Percentiles rank a stretch among this genome's conserved stretches.
Evolutionary conservation across 495 filamentous ascomycete species (phyloP).

Genomic region (Lasiosphaeris hirsuta): DNA sequence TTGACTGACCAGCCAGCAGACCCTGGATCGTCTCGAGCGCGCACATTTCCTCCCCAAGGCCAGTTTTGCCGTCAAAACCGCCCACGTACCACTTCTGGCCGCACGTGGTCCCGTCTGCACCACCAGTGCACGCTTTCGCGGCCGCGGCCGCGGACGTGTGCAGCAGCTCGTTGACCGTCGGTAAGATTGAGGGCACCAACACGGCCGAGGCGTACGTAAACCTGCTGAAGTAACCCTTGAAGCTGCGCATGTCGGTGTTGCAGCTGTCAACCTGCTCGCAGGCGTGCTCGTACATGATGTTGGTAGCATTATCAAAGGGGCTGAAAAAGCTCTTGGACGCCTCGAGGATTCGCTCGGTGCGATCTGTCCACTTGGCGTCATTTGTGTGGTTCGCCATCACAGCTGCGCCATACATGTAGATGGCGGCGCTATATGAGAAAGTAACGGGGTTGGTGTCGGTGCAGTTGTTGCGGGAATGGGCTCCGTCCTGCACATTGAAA

Average conservation of each 20-base stretch:
- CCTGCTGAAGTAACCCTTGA: constrained; percentile 76
- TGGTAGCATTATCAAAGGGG: constrained; percentile 42
- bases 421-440: constrained; percentile 65
- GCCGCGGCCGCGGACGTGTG: constrained; percentile 60
- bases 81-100: constrained; percentile 65
- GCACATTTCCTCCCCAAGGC: constrained; percentile 69
- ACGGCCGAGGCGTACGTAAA: constrained; percentile 66
- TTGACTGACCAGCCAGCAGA: constrained; percentile 39
- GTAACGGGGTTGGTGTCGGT: constrained; percentile 39
- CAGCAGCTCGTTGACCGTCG: constrained; percentile 51
- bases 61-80: constrained; percentile 57
- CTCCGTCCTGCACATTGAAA: constrained; percentile 57
- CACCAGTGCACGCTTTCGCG: constrained; percentile 61
- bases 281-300: constrained; percentile 66
- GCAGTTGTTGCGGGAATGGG: constrained; percentile 44
- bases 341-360: constrained; percentile 48
- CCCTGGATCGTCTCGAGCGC: constrained; percentile 68
- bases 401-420: constrained; percentile 63
- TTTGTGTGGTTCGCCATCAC: constrained; percentile 62
- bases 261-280: constrained; percentile 64
- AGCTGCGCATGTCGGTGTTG: constrained; percentile 70
- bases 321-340: constrained; percentile 45
- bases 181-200: constrained; percentile 55
- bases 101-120: constrained; percentile 55
- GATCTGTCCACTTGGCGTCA: constrained; percentile 47